A percentile compares a stretch with the other conserved stretches of the same genome.
phyloP scores from a whole-genome alignment of 2,329 filamentous ascomycete species.

The Botrytis medusae region DNA sequence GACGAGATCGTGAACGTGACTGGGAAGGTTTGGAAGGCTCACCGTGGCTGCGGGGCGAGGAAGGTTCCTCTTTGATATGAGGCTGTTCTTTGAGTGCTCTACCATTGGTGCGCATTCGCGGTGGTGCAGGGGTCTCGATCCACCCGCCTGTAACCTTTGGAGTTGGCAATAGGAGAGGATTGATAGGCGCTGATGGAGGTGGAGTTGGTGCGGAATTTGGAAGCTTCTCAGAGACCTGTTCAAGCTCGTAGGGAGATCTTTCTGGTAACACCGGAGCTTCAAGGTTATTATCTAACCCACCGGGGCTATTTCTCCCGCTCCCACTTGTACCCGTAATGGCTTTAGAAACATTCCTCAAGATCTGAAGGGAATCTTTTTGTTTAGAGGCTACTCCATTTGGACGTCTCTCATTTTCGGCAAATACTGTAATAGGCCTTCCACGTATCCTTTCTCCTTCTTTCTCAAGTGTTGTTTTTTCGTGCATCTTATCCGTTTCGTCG shows the following conservation, averaged over 20 bases:
- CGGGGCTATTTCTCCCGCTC: conserved; percentile 21
- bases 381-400: background rate
- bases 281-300: conserved; percentile 33
- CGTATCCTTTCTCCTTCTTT: conserved; percentile 30
- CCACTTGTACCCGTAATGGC: conserved; percentile 13
- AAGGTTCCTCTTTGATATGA: conserved; percentile 16
- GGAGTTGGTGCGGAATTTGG: conserved; percentile 28
- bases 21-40: conserved; percentile 5
- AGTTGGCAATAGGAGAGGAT: conserved; percentile 33
- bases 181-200: conserved; percentile 25
- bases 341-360: conserved; percentile 21
- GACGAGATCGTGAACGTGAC: conserved; percentile 16
- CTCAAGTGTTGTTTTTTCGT: conserved; percentile 32
- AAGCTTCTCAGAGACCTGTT: conserved; percentile 33
- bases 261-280: conserved; percentile 36
- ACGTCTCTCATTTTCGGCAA: conserved; percentile 14
- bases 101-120: conserved; percentile 13
- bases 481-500: conserved; percentile 22
- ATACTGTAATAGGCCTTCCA: conserved; percentile 32
- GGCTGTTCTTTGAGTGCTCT: conserved; percentile 3
- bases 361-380: conserved; percentile 23
- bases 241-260: conserved; percentile 34
- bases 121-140: conserved; percentile 40
- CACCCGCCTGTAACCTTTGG: conserved; percentile 38
- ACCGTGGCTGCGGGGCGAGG: conserved; percentile 1